These are phyloP conservation scores for Plasmodium sp. DNA, from an alignment of 169 alveolate genomes.

Conservation along the genomic window DNA sequence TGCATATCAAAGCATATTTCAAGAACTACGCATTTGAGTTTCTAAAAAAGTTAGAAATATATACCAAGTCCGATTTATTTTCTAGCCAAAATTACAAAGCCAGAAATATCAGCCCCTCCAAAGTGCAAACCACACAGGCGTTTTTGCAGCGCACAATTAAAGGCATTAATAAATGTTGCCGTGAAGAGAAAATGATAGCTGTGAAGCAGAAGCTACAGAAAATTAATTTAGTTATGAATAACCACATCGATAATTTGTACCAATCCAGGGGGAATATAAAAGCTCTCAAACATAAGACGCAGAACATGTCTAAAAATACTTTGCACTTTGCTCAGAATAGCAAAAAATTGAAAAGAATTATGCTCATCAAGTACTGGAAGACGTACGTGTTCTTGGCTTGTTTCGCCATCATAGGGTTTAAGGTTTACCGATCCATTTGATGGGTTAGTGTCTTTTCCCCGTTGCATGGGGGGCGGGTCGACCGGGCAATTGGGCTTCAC, in stretches of 20 bases:
- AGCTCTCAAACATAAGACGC: conserved; percentile 68
- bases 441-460: background rate
- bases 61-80: conserved; percentile 47
- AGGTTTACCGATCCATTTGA: conserved; percentile 61
- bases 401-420: conserved; percentile 42
- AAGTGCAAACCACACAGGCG: conserved; percentile 17
- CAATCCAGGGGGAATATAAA: conserved; percentile 57
- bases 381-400: conserved; percentile 42
- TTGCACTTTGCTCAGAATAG: conserved; percentile 68
- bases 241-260: conserved; percentile 56
- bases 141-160: conserved; percentile 34
- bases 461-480: background rate
- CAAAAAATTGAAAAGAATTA: conserved; percentile 56
- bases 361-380: conserved; percentile 66
- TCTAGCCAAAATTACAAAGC: conserved; percentile 23
- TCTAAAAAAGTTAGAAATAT: conserved; percentile 47
- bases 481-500: background rate
- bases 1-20: conserved; percentile 42
- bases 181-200: conserved; percentile 59
- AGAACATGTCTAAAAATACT: conserved; percentile 68
- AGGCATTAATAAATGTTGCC: conserved; percentile 44
- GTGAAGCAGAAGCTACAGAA: conserved; percentile 64
- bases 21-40: conserved; percentile 66
- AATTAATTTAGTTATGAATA: conserved; percentile 71
- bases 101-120: conserved; percentile 26